These are phyloP conservation scores for Plasmodium malariae DNA, from an alignment of 169 alveolate genomes.

Conservation along the genomic window DNA sequence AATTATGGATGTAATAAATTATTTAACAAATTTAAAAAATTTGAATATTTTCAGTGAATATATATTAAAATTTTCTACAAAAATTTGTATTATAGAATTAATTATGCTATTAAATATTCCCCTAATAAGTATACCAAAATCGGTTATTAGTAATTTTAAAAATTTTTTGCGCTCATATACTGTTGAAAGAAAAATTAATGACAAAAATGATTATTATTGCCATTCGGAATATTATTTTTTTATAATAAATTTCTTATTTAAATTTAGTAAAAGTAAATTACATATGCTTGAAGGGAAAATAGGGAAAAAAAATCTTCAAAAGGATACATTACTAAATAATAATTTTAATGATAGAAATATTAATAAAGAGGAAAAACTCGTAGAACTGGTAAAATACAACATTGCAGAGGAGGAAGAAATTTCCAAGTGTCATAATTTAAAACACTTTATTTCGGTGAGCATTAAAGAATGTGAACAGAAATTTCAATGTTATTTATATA, in stretches of 20 bases:
- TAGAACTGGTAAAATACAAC: background rate
- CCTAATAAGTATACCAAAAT: conserved; percentile 29
- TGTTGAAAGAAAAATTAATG: background rate
- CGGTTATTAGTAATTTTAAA: conserved; percentile 10
- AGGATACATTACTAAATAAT: background rate
- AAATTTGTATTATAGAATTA: conserved; percentile 53
- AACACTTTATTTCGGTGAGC: conserved; percentile 8
- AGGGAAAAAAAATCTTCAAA: background rate
- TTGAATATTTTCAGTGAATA: conserved; percentile 28
- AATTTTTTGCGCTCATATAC: conserved; percentile 12
- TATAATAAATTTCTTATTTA: conserved; percentile 28
- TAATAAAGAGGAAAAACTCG: background rate
- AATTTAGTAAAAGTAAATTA: conserved; percentile 35
- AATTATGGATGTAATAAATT: conserved; percentile 46
- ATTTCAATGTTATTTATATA: conserved; percentile 9
- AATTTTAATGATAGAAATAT: background rate
- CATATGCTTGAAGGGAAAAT: conserved; percentile 2
- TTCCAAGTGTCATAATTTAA: background rate
- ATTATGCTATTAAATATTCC: conserved; percentile 41
- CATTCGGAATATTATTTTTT: conserved; percentile 38
- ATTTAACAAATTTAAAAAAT: conserved; percentile 16
- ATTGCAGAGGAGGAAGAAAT: background rate
- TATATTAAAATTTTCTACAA: conserved; percentile 32
- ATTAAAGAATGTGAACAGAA: conserved; percentile 24
- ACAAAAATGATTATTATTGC: background rate